Evolutionary conservation across 164 flowering plant species (phyloP).

Genomic region (Piper betle): DNA sequence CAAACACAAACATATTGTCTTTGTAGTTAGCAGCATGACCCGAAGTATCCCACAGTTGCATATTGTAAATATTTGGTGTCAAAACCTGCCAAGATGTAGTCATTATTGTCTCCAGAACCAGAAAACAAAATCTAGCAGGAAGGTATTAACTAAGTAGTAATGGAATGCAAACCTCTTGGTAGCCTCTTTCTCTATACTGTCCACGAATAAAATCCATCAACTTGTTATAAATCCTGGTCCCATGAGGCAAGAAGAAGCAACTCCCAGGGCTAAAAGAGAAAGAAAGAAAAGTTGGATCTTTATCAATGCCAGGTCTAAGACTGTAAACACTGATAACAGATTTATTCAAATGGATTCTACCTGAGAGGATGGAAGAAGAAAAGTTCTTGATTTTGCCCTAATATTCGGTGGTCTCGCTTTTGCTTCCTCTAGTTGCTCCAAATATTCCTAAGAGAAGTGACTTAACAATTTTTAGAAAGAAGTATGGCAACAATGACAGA

Average conservation of each 20-base stretch:
- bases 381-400: constrained; percentile 89
- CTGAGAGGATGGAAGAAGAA: constrained; percentile 91
- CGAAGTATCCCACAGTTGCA: constrained; percentile 97
- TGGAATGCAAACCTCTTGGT: constrained; percentile 53
- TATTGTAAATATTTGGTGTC: constrained; percentile 86
- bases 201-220: constrained; percentile 59
- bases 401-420: constrained; percentile 79
- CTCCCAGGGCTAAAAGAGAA: constrained; percentile 87
- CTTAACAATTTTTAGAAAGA: background rate
- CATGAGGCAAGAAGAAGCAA: constrained; percentile 91
- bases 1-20: constrained; percentile 95
- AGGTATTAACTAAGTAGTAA: background rate
- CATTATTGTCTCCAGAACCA: constrained; percentile 1
- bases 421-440: constrained; percentile 65
- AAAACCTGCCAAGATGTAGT: constrained; percentile 43
- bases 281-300: background rate
- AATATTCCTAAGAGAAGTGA: constrained; percentile 44
- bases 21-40: constrained; percentile 97
- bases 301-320: background rate
- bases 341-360: constrained; percentile 18
- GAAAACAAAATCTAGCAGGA: background rate
- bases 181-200: constrained; percentile 78
- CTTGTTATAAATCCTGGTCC: constrained; percentile 82
- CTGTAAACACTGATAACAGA: background rate
- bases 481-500: background rate